Conservation (phyloP, 1,284 basidiomycete species). For the Ceratobasidium sp. region DNA sequence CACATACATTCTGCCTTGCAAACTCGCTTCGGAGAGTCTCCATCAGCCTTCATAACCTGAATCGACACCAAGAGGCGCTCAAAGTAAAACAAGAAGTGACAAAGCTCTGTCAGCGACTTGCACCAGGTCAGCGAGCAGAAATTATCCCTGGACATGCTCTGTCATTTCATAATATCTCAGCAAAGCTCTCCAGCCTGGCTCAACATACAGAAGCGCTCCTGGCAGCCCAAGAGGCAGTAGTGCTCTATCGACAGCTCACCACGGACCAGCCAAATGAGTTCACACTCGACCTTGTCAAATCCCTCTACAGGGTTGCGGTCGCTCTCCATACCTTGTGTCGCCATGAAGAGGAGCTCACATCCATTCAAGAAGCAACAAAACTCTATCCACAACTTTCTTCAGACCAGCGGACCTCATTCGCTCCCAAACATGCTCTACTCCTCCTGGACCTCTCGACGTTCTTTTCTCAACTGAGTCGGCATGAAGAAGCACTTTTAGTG, state of each 20-base stretch:
- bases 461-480: neutral
- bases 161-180: too few species aligned
- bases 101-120: neutral
- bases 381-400: too few species aligned
- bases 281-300: neutral
- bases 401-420: too few species aligned
- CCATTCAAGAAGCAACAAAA: too few species aligned
- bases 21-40: too few species aligned
- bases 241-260: neutral
- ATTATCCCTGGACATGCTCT: too few species aligned
- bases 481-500: constrained; percentile 1
- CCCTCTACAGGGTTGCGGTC: neutral
- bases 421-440: too few species aligned
- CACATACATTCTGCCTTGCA: too few species aligned
- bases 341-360: neutral
- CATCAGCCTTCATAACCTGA: too few species aligned
- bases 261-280: constrained; percentile 1
- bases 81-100: too few species aligned
- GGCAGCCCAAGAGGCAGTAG: neutral
- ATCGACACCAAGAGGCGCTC: neutral
- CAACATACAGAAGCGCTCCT: constrained; percentile 1
- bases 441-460: too few species aligned
- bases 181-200: neutral
- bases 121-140: neutral
- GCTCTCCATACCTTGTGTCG: neutral